These are phyloP conservation scores for Colletotrichum sp. DNA, from an alignment of 2,329 filamentous ascomycete species.

Conservation along the genomic window DNA sequence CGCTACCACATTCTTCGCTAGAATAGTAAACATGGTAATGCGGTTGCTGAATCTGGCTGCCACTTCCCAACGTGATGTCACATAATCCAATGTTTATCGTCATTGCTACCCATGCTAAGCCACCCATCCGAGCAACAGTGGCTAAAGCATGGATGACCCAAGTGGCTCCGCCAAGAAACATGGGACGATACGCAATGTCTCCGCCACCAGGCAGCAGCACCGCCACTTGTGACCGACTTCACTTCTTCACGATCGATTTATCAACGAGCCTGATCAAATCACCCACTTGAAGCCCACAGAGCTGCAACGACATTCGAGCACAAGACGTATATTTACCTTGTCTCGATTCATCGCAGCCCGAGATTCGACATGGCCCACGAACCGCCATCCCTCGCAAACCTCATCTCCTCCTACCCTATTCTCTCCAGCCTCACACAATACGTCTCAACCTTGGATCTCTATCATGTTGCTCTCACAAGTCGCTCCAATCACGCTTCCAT, in stretches of 20 bases:
- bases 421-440: background rate
- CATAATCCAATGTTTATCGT: background rate
- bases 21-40: no score
- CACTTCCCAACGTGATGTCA: background rate
- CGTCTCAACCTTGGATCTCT: constrained; percentile 7
- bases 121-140: background rate
- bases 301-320: accelerated
- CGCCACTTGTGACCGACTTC: background rate
- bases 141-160: background rate
- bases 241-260: background rate
- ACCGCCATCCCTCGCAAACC: background rate
- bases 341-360: background rate
- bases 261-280: background rate
- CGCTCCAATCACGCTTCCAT: constrained; percentile 1
- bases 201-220: background rate
- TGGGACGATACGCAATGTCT: background rate
- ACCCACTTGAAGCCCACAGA: accelerated
- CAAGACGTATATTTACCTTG: accelerated
- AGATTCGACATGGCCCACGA: background rate
- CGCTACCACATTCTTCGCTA: no score
- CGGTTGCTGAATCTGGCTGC: background rate
- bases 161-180: background rate
- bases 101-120: background rate
- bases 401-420: constrained; percentile 6
- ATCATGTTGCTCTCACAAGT: background rate